Evolutionary conservation across 495 filamentous ascomycete species (phyloP), one percentile per base, ranked within the genome.

Genomic region (Penicillium psychrofluorescens): DNA sequence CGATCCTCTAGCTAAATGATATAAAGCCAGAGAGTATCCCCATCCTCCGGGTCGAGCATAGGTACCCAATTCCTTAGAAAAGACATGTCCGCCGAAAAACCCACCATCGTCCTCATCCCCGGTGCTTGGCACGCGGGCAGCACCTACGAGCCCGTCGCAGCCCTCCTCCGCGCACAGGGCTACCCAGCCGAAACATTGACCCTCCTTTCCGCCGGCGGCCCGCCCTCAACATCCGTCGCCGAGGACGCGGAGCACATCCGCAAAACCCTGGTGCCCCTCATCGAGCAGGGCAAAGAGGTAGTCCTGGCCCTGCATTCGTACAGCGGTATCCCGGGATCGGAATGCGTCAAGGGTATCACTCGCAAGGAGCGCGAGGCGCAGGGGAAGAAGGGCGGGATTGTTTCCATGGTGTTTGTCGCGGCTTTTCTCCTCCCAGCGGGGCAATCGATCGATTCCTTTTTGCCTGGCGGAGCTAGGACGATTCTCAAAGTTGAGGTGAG

Each of bases 31-130:
- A 16, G 4, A 16, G 16, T 4, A 16, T 4, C 16, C 16, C 16
- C 16, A 16, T 16, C 16, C 16, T 16, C 16, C 16, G 16, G 1
- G 1, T 4, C 22, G 22, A 4, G 22, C 22, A 22, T 6, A 22
- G 22, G 3, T 22, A 2, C 22, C 4, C 22, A 22, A 22, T 22
- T 22, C 4, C 16, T 36, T 8, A 10, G 15, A 16, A 4, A 2
- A 28, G 35, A 1, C 29, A 49, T 49, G 46, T 39, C 46, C 10
- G 29, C 44, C 33, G 36, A 34, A 34, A 65, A 63, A 32, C 68
- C 64, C 0, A 54, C 58, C 8, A 58, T 72, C 13, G 37, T 71
- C 34, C 46, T 72, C n/a, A 51, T 65, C 12, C 58, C 67, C 1
- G 67, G 68, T 38, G 66, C 68, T 12, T 72, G 71, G 46, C 51